Evolutionary conservation across 148 eudicot species (phyloP), one percentile per base, ranked within the genome.

Genomic region (Cornus florida): DNA sequence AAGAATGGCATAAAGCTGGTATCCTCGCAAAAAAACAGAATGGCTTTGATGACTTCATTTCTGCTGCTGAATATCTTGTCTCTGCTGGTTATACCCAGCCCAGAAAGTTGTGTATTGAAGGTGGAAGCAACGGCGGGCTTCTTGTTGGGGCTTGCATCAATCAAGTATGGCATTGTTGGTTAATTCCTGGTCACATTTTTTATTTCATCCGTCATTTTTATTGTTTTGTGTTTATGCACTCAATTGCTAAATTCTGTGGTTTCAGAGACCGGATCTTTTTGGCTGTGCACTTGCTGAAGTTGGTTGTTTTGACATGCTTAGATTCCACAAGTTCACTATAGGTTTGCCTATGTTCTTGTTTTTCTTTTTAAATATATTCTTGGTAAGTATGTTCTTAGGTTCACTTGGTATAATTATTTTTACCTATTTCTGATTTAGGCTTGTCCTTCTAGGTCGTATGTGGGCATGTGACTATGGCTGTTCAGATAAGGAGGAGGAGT

Each of bases 301-400:
- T 68, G 99, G 99, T 80, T 98, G 93, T 32, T 93, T 96, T 98
- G 99, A 96, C 87, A 93, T 96, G 99, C 94, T 96, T n/a, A 89
- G 95, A 67, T 96, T 92, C 75, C 98, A 96, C 84, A 96, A 93
- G 81, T 96, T 96, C 76, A 96, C 99, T 43, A 90, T 96, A 39
- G 98, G 98, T 93, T 81, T 90, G 94, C 57, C 69, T 53, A 57
- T 38, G 10, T 80, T 62, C 28, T 23, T 60, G 33, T 31, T 35
- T 35, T 35, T 46, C n/a, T 43, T 97, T 43, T 43, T 43, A 6
- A 43, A 9, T 43, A 43, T 43, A 6, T 43, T 43, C 48, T 43
- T 43, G 9, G 99, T 77, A 28, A 28, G 48, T 43, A 43, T 43
- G 48, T 43, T 43, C 48, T 43, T 68, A 60, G 72, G 57, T 69